Percentiles rank a stretch among this genome's conserved stretches.
phyloP scores from a whole-genome alignment of 2,329 filamentous ascomycete genomes.

The Fusarium protoensiforme region DNA sequence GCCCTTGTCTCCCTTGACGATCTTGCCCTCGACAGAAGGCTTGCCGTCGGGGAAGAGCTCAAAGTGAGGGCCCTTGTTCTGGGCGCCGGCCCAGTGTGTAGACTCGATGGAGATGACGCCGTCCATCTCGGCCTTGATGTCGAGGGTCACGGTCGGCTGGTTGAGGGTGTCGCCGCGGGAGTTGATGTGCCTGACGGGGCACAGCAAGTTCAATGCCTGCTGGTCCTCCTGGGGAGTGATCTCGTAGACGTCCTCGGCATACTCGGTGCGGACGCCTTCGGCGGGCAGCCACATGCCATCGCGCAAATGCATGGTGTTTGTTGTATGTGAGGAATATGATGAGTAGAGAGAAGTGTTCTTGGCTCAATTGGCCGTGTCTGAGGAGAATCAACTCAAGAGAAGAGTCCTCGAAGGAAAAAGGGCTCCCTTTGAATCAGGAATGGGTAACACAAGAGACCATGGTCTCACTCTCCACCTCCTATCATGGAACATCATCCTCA shows the following conservation, averaged over 20 bases:
- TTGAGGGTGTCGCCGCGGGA: constrained; percentile 67
- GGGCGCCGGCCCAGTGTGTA: constrained; percentile 53
- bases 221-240: constrained; percentile 57
- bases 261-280: constrained; percentile 69
- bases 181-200: constrained; percentile 64
- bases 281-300: constrained; percentile 71
- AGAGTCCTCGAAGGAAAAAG: constrained; percentile 5
- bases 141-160: constrained; percentile 61
- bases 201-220: constrained; percentile 64
- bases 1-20: constrained; percentile 47
- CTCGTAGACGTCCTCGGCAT: constrained; percentile 72
- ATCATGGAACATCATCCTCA: constrained; percentile 28
- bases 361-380: constrained; percentile 11
- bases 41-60: constrained; percentile 52
- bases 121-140: constrained; percentile 51
- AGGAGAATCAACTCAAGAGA: not conserved
- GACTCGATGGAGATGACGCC: constrained; percentile 54
- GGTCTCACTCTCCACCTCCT: constrained; percentile 26
- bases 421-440: constrained; percentile 12
- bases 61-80: constrained; percentile 52
- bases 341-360: not conserved
- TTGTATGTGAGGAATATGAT: not conserved
- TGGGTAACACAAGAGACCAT: not conserved
- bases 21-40: constrained; percentile 43
- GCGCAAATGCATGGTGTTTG: constrained; percentile 47